Evolutionary conservation across 768 basidiomycete genomes (phyloP).

Genomic region (Termitomyces sp.): DNA sequence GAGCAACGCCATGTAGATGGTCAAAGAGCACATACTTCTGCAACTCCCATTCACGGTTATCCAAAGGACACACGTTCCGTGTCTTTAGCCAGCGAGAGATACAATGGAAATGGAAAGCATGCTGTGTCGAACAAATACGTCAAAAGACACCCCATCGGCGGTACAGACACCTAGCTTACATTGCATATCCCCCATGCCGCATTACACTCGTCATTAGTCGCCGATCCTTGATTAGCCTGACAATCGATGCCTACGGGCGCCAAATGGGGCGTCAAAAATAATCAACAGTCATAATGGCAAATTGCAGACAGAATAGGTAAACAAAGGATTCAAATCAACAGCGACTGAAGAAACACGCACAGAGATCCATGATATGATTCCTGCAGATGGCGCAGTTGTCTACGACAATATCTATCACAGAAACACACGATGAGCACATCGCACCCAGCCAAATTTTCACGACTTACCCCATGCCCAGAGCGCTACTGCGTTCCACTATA

Average conservation of each 20-base stretch:
- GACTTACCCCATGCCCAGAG: constrained; percentile 94
- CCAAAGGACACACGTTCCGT: constrained; percentile 88
- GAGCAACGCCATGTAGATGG: background rate
- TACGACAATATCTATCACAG: constrained; percentile 81
- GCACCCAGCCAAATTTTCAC: background rate
- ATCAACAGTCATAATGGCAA: background rate
- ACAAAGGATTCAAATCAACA: background rate
- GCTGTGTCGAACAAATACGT: constrained; percentile 38
- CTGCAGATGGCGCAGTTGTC: constrained; percentile 99
- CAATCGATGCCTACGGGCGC: constrained; percentile 86
- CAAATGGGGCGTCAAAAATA: background rate
- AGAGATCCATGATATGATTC: constrained; percentile 99
- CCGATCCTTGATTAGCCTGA: constrained; percentile 97
- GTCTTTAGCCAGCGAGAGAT: constrained; percentile 99
- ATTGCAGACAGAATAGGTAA: background rate
- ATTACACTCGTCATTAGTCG: constrained; percentile 94
- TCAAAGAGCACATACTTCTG: constrained; percentile 77
- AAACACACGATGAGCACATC: background rate
- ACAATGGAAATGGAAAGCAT: constrained; percentile 99
- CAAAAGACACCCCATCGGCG: background rate
- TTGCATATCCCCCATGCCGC: constrained; percentile 99
- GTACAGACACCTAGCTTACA: constrained; percentile 39
- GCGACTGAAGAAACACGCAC: constrained; percentile 41
- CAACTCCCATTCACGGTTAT: constrained; percentile 96
- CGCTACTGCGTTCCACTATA: constrained; percentile 98